phyloP scores from a whole-genome alignment of 2,329 filamentous ascomycete genomes.

The Colletotrichum chlorophyti region DNA sequence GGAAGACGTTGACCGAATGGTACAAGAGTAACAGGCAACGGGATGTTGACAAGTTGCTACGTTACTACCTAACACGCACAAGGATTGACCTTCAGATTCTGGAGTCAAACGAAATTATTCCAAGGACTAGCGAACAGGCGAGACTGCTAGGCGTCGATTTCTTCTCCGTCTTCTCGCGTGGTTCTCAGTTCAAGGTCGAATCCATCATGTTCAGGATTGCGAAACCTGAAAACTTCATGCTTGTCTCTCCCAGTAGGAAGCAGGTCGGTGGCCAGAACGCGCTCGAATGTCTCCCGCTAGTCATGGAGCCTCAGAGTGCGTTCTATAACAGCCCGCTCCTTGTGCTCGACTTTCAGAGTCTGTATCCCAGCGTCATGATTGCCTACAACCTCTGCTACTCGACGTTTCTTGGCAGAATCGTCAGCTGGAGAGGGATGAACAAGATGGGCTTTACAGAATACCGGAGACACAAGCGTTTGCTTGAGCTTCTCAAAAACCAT shows the following conservation, averaged over 20 bases:
- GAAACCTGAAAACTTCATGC: conserved; percentile 92
- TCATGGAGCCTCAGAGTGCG: conserved; percentile 96
- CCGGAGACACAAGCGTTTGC: conserved; percentile 74
- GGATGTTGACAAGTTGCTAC: conserved; percentile 76
- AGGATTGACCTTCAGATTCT: conserved; percentile 89
- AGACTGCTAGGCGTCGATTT: conserved; percentile 94
- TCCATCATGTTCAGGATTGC: conserved; percentile 98
- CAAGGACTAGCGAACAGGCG: conserved; percentile 92
- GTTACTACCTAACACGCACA: conserved; percentile 79
- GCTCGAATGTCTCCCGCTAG: conserved; percentile 89
- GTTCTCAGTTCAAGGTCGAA: conserved; percentile 98
- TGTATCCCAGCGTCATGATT: conserved; percentile 98
- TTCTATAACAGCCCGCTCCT: conserved; percentile 91
- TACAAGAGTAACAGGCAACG: conserved; percentile 72
- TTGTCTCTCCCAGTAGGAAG: conserved; percentile 87
- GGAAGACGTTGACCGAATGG: conserved; percentile 82
- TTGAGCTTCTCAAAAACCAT: conserved; percentile 81
- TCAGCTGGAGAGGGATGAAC: conserved; percentile 86
- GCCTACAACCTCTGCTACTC: conserved; percentile 99
- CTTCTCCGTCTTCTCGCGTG: conserved; percentile 92
- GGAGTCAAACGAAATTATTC: conserved; percentile 86
- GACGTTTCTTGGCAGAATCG: conserved; percentile 87
- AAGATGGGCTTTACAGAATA: conserved; percentile 97
- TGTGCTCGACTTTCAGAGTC: conserved; percentile 93
- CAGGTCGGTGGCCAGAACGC: conserved; percentile 96